These are phyloP conservation scores for Lyophyllum shimeji DNA, from an alignment of 768 basidiomycete species.

Conservation along the genomic window DNA sequence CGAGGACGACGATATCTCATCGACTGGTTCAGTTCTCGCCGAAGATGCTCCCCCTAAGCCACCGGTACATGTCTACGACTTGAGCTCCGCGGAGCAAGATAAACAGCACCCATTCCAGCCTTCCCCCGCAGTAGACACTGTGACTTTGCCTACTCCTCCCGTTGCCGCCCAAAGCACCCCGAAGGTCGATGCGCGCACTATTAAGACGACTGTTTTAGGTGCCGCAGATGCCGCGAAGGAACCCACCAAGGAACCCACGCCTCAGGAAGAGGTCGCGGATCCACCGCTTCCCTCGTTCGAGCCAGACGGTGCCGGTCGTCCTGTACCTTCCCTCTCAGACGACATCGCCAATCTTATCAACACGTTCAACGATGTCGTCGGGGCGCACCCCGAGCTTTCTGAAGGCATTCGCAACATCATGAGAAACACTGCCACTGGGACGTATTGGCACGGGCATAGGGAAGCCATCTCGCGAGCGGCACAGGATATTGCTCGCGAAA, in stretches of 20 bases:
- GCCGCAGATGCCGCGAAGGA: not conserved
- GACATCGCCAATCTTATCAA: conserved; percentile 66
- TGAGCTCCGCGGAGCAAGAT: conserved; percentile 18
- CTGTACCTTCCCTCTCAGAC: conserved; percentile 49
- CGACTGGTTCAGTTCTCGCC: conserved; percentile 39
- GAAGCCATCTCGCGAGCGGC: conserved; percentile 58
- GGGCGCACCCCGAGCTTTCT: conserved; percentile 70
- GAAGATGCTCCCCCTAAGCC: conserved; percentile 52
- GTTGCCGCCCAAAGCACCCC: conserved; percentile 38
- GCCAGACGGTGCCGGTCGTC: conserved; percentile 20
- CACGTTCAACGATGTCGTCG: conserved; percentile 52
- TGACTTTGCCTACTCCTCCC: not conserved
- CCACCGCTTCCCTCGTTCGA: conserved; percentile 53
- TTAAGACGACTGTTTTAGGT: conserved; percentile 9
- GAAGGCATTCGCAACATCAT: conserved; percentile 66
- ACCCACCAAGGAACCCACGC: not conserved
- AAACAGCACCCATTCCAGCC: conserved; percentile 4
- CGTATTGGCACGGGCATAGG: conserved; percentile 70
- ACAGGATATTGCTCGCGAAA: conserved; percentile 48
- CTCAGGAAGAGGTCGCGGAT: conserved; percentile 27
- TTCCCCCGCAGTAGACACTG: conserved; percentile 5
- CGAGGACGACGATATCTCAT: conserved; percentile 31
- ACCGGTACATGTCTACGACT: conserved; percentile 60
- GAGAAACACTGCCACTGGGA: conserved; percentile 58
- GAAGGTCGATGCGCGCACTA: conserved; percentile 20